Conservation (phyloP, 2,329 filamentous ascomycete species). For the Fusarium setosum region DNA sequence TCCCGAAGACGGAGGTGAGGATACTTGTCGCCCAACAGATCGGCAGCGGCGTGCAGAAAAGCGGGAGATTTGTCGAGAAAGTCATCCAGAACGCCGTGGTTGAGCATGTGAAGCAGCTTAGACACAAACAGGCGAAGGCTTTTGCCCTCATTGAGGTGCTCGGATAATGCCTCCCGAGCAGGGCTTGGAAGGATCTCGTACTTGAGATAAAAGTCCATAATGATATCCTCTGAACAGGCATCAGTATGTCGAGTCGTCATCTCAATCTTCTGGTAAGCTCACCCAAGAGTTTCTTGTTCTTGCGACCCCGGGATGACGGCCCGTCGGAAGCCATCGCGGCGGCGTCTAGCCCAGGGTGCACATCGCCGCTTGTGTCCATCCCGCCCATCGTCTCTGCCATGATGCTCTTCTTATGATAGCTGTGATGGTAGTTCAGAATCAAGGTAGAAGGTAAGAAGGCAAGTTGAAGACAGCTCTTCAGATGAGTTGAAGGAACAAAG, state of each 20-base stretch:
- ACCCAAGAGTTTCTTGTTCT: slow-evolving; percentile 21
- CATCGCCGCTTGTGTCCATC: no score
- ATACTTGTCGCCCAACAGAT: slow-evolving; percentile 38
- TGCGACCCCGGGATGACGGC: not conserved
- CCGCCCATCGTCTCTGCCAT: no score
- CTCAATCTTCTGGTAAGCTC: not conserved
- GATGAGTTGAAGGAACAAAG: slow-evolving; percentile 1
- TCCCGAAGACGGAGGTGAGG: slow-evolving; percentile 16
- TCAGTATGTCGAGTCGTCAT: slow-evolving; percentile 1
- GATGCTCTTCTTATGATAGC: no score
- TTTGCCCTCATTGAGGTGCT: slow-evolving; percentile 12
- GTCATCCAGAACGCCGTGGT: slow-evolving; percentile 24
- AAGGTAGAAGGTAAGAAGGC: no score
- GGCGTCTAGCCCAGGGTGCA: no score
- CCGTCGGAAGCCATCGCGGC: no score
- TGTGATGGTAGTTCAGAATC: no score
- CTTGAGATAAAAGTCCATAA: slow-evolving; percentile 12
- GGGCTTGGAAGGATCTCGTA: slow-evolving; percentile 27
- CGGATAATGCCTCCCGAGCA: slow-evolving; percentile 16
- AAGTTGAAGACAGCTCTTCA: not conserved
- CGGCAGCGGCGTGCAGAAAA: slow-evolving; percentile 15
- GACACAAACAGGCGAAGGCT: slow-evolving; percentile 12
- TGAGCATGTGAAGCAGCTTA: slow-evolving; percentile 25
- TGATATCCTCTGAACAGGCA: slow-evolving; percentile 15
- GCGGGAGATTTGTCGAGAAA: slow-evolving; percentile 29